Base-by-base conservation (phyloP, 371 early-diverging fungal species). In the Mucor racemosus region DNA sequence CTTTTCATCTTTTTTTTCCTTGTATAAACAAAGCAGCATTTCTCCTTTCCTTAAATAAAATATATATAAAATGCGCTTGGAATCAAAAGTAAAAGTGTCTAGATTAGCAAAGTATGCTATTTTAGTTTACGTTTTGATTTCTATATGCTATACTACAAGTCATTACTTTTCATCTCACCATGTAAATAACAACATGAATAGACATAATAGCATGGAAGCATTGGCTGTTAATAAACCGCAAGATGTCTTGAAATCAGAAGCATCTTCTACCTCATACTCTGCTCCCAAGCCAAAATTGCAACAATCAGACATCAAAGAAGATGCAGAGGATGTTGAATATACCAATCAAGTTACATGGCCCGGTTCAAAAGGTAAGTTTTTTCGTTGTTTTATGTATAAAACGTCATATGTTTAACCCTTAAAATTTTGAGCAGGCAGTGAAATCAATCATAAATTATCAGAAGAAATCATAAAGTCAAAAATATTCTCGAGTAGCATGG, bases 401-500 rank as follows among this genome's bases (percentile, higher is more conserved):
- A 10, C 4, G 44, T 15, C 46, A 46, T 10, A 19, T 10, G 17
- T n/a, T 31, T 53, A 1, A 31, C 14, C 50, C 48, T 48, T 48
- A 48, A 14, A 31, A 21, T 34, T 17, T 5, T 34, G 36, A 0
- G 36, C 31, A 67, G 67, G 62, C 58, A 67, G 62, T 39, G 62
- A 57, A 11, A 56, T 17, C 13, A 59, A 41, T 21, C 71, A 76
- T 40, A 61, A 40, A 15, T 56, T 76, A 36, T 68, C 80, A 7
- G 81, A 82, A 50, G 73, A 78, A 17, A 79, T 81, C 44, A 66
- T 82, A 50, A 71, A 79, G 57, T 82, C 84, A 17, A 87, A 87
- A 60, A 66, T 86, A 1, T 87, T 79, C 57, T 75, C 80, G 10
- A 80, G 79, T 34, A 74, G 82, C 10, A 80, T 87, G 82, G 81